These are phyloP conservation scores for Neurospora hispaniola DNA, from an alignment of 495 filamentous ascomycete genomes.

Conservation along the genomic window DNA sequence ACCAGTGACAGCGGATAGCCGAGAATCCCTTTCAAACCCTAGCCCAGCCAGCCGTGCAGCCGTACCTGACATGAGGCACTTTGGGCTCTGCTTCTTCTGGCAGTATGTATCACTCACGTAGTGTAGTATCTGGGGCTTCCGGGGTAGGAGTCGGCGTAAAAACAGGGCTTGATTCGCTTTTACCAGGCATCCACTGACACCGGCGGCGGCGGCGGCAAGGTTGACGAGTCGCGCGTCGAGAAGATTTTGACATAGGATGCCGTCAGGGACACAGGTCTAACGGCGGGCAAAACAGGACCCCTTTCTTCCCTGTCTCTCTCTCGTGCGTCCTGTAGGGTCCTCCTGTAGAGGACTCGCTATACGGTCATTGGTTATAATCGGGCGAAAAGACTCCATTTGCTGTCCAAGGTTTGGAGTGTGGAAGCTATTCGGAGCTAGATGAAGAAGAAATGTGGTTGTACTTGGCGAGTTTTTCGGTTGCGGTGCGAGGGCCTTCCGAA, in stretches of 20 bases:
- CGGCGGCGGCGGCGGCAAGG: background rate
- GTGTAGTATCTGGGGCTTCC: background rate
- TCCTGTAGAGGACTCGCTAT: background rate
- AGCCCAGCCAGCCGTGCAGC: background rate
- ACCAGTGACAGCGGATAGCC: background rate
- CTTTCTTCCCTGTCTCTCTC: background rate
- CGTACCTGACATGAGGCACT: background rate
- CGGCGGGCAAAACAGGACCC: background rate
- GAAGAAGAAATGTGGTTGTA: background rate
- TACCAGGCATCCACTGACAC: background rate
- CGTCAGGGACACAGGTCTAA: too few species aligned
- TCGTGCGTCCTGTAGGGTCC: background rate
- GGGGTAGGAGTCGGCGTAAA: background rate
- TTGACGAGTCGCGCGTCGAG: background rate
- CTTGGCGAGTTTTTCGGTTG: background rate
- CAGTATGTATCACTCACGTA: background rate
- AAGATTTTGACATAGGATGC: too few species aligned
- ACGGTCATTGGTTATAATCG: background rate
- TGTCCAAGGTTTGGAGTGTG: background rate
- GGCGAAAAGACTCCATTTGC: background rate
- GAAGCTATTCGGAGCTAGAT: background rate
- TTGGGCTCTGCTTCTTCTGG: background rate
- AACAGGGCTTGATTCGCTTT: background rate
- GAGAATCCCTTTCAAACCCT: background rate
- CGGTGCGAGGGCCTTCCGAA: background rate